Percentiles rank a stretch among this genome's conserved stretches.
Conservation (phyloP, 2,329 filamentous ascomycete genomes). For the Paecilomyces sp. region DNA sequence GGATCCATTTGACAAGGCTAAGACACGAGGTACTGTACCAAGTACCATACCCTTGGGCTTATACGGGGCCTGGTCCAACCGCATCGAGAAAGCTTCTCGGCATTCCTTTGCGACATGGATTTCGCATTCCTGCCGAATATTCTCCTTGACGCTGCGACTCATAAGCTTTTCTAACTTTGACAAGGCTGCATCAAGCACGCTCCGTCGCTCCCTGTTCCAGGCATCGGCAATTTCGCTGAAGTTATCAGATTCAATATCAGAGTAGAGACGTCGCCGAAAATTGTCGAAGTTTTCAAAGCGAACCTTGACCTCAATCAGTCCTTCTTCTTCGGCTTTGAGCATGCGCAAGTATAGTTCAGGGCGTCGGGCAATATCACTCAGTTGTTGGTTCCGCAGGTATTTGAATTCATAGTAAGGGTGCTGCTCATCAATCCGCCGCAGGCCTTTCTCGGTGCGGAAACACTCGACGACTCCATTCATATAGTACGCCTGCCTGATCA, state of each 20-base stretch:
- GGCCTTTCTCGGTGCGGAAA: conserved; percentile 83
- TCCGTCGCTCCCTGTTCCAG: conserved; percentile 84
- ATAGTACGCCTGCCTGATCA: conserved; percentile 78
- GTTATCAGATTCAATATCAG: conserved; percentile 88
- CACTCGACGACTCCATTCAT: conserved; percentile 78
- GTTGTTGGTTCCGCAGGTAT: conserved; percentile 84
- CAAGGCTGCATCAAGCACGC: conserved; percentile 75
- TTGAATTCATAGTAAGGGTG: conserved; percentile 98
- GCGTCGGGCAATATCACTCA: conserved; percentile 69
- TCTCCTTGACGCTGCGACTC: conserved; percentile 88
- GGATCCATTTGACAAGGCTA: conserved; percentile 80
- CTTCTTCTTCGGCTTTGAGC: conserved; percentile 94
- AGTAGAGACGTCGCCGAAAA: conserved; percentile 69
- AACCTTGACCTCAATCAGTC: conserved; percentile 78
- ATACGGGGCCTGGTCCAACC: conserved; percentile 91
- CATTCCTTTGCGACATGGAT: conserved; percentile 83
- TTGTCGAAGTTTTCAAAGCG: conserved; percentile 67
- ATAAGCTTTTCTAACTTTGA: conserved; percentile 76
- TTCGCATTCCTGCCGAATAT: conserved; percentile 86
- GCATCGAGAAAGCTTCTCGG: conserved; percentile 79
- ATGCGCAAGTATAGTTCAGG: conserved; percentile 93
- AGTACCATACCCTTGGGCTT: conserved; percentile 89
- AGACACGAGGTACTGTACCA: conserved; percentile 78
- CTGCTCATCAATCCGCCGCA: conserved; percentile 87
- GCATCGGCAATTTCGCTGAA: conserved; percentile 90